Conservation (phyloP, 495 filamentous ascomycete genomes). For the Durotheca rogersii region DNA sequence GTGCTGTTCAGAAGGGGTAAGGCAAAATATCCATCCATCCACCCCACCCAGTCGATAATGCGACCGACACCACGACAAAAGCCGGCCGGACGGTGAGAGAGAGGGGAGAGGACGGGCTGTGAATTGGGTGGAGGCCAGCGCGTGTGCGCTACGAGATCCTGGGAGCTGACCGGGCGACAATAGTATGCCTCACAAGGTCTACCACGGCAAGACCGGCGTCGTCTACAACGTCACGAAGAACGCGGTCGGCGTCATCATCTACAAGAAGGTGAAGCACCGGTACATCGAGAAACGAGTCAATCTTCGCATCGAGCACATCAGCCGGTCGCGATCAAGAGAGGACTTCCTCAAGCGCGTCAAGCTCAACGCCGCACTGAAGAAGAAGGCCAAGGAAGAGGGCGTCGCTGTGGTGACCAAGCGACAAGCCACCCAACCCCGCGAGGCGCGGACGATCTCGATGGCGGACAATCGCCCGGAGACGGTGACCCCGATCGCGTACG, state of each 20-base stretch:
- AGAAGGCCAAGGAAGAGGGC: constrained; percentile 87
- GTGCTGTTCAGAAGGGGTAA: constrained; percentile 97
- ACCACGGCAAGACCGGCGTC: constrained; percentile 97
- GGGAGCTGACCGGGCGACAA: constrained; percentile 30
- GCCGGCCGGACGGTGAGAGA: too few relatives aligned
- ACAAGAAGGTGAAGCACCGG: constrained; percentile 96
- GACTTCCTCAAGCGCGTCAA: constrained; percentile 96
- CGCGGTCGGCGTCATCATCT: constrained; percentile 94
- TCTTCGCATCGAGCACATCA: constrained; percentile 96
- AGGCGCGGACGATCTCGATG: constrained; percentile 70
- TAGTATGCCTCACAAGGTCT: constrained; percentile 98
- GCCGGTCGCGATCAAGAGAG: constrained; percentile 86
- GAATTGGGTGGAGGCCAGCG: constrained; percentile 12
- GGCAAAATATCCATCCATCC: too few relatives aligned
- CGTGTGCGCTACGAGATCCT: too few relatives aligned
- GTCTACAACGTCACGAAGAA: constrained; percentile 98
- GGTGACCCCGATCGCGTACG: constrained; percentile 87
- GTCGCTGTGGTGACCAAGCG: constrained; percentile 87
- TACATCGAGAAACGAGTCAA: constrained; percentile 99
- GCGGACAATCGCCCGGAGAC: constrained; percentile 85
- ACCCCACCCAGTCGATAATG: constrained; percentile 8
- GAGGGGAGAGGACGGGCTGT: too few relatives aligned
- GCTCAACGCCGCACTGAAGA: constrained; percentile 87
- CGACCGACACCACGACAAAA: constrained; percentile 8
- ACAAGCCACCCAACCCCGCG: constrained; percentile 76